These are phyloP conservation scores for Capronia epimyces DNA, from an alignment of 2,329 filamentous ascomycete genomes.

Conservation along the genomic window DNA sequence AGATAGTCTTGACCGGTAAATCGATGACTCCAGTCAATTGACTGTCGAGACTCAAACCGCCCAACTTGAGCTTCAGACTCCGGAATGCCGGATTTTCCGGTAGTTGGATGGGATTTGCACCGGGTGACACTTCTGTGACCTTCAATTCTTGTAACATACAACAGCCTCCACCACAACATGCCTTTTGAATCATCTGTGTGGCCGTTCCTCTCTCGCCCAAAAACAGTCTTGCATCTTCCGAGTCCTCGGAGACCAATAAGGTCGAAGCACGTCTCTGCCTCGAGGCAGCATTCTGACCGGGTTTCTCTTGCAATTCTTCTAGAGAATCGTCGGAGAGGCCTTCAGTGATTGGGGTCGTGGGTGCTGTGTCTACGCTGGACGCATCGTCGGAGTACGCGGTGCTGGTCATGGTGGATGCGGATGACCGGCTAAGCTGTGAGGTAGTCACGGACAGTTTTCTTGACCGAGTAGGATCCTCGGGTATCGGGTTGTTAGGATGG, in stretches of 20 bases:
- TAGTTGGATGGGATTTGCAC: slow-evolving; percentile 45
- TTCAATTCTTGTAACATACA: slow-evolving; percentile 55
- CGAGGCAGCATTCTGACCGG: slow-evolving; percentile 24
- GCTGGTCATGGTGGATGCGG: slow-evolving; percentile 33
- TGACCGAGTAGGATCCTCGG: slow-evolving; percentile 42
- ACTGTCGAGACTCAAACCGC: slow-evolving; percentile 64
- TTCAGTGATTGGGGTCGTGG: slow-evolving; percentile 41
- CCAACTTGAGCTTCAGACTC: slow-evolving; percentile 70
- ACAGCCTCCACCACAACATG: slow-evolving; percentile 61
- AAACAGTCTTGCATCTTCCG: slow-evolving; percentile 54
- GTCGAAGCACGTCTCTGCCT: slow-evolving; percentile 44
- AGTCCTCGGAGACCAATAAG: slow-evolving; percentile 51
- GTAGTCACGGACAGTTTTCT: slow-evolving; percentile 37
- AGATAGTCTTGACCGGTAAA: slow-evolving; percentile 69
- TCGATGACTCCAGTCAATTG: slow-evolving; percentile 65
- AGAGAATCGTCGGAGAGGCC: slow-evolving; percentile 33
- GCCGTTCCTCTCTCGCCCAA: slow-evolving; percentile 48
- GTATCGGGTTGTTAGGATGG: slow-evolving; percentile 45
- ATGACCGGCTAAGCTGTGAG: slow-evolving; percentile 31
- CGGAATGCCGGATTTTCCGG: slow-evolving; percentile 83
- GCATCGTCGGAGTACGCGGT: slow-evolving; percentile 31
- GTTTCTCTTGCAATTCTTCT: slow-evolving; percentile 22
- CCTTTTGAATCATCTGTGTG: slow-evolving; percentile 57
- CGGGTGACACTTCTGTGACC: slow-evolving; percentile 41
- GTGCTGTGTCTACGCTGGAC: slow-evolving; percentile 36